Evolutionary conservation across 345 rosid species (phyloP).

Genomic region (Theobroma cacao): DNA sequence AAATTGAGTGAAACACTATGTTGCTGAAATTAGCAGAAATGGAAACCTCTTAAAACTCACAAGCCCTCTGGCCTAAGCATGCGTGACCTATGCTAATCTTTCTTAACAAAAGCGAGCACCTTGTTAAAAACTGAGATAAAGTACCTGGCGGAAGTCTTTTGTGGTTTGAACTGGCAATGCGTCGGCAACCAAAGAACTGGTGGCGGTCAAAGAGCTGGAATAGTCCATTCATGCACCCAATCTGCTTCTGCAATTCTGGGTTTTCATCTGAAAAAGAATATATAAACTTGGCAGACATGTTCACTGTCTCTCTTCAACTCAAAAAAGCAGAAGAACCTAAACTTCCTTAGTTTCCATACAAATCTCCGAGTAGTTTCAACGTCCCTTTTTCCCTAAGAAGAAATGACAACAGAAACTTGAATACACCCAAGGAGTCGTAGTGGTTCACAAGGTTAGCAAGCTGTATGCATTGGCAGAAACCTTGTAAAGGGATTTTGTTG

Average conservation of each 20-base stretch:
- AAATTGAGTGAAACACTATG: neutral
- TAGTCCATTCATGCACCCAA: slow-evolving; percentile 90
- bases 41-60: neutral
- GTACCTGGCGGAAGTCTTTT: slow-evolving; percentile 57
- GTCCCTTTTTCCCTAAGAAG: neutral
- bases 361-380: neutral
- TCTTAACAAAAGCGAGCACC: neutral
- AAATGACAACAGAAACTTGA: neutral
- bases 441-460: neutral
- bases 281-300: slow-evolving; percentile 68
- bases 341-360: neutral
- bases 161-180: slow-evolving; percentile 32
- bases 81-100: neutral
- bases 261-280: slow-evolving; percentile 67
- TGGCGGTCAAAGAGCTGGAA: slow-evolving; percentile 74
- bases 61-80: neutral
- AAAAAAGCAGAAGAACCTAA: neutral
- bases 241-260: slow-evolving; percentile 66
- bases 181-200: slow-evolving; percentile 55
- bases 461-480: slow-evolving; percentile 8
- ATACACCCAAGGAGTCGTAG: neutral
- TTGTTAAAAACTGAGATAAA: neutral
- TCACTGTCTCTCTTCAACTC: slow-evolving; percentile 17
- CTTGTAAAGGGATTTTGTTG: neutral
- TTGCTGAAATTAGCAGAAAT: neutral